Conservation (phyloP, 208 protist genomes). For the Leishmania tropica region DNA sequence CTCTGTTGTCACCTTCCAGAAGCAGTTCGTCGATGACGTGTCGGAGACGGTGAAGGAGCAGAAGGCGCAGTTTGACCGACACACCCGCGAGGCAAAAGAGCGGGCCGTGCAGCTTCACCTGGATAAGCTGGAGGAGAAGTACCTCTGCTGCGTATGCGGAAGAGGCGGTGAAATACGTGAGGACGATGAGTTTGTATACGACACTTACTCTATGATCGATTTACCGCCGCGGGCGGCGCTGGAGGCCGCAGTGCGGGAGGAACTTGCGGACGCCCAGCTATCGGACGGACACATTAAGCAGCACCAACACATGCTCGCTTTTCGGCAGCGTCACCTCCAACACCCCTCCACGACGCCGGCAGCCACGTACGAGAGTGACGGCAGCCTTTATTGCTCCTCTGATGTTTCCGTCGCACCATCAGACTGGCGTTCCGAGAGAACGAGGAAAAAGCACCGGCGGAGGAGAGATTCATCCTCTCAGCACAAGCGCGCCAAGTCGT, state of each 20-base stretch:
- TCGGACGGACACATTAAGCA: conserved; percentile 31
- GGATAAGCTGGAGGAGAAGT: conserved; percentile 78
- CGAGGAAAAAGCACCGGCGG: not conserved
- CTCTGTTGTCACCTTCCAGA: conserved; percentile 72
- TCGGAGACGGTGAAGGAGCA: conserved; percentile 59
- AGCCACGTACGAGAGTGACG: conserved; percentile 11
- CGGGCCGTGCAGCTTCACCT: conserved; percentile 73
- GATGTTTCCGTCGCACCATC: conserved; percentile 5
- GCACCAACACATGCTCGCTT: conserved; percentile 12
- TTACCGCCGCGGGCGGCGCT: conserved; percentile 46
- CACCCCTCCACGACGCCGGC: not conserved
- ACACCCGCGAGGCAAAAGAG: conserved; percentile 56
- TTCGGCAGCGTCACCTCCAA: conserved; percentile 4
- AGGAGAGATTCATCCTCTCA: not conserved
- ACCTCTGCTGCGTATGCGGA: conserved; percentile 84
- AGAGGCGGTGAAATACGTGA: conserved; percentile 66
- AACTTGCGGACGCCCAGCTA: conserved; percentile 22
- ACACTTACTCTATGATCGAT: conserved; percentile 67
- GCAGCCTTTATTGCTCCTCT: conserved; percentile 8
- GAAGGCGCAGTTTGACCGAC: conserved; percentile 53
- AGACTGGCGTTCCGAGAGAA: not conserved
- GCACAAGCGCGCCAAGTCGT: not conserved
- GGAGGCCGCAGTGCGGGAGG: conserved; percentile 33
- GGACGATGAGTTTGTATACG: conserved; percentile 51
- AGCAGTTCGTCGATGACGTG: conserved; percentile 84